Base-by-base conservation (phyloP, 169 alveolate species). In the Plasmodium adleri region DNA sequence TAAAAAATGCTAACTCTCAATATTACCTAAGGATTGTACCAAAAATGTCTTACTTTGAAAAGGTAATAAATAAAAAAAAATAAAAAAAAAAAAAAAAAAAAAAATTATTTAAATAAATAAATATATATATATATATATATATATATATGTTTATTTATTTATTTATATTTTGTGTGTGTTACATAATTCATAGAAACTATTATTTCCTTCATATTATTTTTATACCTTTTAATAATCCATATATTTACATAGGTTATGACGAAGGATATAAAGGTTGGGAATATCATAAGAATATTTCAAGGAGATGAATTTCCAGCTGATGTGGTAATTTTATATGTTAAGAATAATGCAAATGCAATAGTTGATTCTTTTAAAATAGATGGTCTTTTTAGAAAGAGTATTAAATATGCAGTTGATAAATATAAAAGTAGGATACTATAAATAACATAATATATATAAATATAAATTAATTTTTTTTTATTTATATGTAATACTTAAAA, bases 281-380 rank as follows among this genome's bases (percentile, higher is more conserved):
- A 86, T 59, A 86, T 86, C 45, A 86, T 86, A 71, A 17, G 92
- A 15, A 54, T 86, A 17, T 86, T 64, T 43, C 70, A 72, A 62
- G 92, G 76, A 3, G 88, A 86, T 47, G 92, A 86, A 17, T 86
- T 86, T 20, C 92, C 92, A 63, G 92, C 92, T 9, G 92, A 86
- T 86, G 92, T 39, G 1, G 92, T 86, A 15, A 86, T 86, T 32
- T 87, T 86, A 9, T 72, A 86, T 73, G 73, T 54, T 45, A 72
- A 86, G 45, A 72, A 86, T 26, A 86, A 86, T 86, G 59, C 39
- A 62, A 72, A 67, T 86, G 92, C 88, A 13, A 58, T 86, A 54
- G 87, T 72, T 13, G 88, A 86, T 54, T 56, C 92, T 3, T 86
- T 86, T 86, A 72, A 72, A 72, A 64, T 86, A 13, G 92, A 86